Conservation (phyloP, 2,329 filamentous ascomycete genomes). For the Ceratocystis destructans region DNA sequence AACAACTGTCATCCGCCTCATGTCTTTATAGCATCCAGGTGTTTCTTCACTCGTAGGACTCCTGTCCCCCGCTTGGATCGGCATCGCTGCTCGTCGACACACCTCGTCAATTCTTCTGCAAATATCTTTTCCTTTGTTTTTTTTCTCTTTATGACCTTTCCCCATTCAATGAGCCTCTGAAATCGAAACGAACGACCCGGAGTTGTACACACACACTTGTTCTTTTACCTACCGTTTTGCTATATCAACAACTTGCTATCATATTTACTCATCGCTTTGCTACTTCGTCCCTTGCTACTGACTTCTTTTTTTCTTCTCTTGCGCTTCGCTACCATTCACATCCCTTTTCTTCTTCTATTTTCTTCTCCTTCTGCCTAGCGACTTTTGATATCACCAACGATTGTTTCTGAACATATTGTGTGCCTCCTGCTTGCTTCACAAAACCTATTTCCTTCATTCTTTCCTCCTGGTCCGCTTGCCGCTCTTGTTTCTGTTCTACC, state of each 20-base stretch:
- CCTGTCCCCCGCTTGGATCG: constrained; percentile 12
- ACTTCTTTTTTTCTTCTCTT: constrained; percentile 20
- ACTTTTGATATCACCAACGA: constrained; percentile 14
- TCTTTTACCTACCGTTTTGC: constrained; percentile 7
- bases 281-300: background rate
- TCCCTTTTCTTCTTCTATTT: constrained; percentile 11
- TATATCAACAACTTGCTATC: background rate
- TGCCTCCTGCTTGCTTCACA: constrained; percentile 20
- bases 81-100: constrained; percentile 9
- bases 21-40: constrained; percentile 17
- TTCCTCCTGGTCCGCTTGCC: constrained; percentile 21
- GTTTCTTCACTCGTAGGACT: background rate
- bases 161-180: constrained; percentile 32
- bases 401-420: constrained; percentile 20
- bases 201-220: constrained; percentile 22
- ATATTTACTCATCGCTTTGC: background rate
- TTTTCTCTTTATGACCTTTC: constrained; percentile 15
- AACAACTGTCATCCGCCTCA: constrained; percentile 3
- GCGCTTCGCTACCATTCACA: constrained; percentile 18
- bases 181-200: constrained; percentile 24
- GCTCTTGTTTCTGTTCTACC: constrained; percentile 1
- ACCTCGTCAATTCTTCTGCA: constrained; percentile 18
- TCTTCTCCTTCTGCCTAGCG: background rate
- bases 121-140: constrained; percentile 26
- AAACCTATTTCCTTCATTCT: constrained; percentile 21